These are phyloP conservation scores for Trichosporon ovoides DNA, from an alignment of 1,284 basidiomycete species.

Conservation along the genomic window DNA sequence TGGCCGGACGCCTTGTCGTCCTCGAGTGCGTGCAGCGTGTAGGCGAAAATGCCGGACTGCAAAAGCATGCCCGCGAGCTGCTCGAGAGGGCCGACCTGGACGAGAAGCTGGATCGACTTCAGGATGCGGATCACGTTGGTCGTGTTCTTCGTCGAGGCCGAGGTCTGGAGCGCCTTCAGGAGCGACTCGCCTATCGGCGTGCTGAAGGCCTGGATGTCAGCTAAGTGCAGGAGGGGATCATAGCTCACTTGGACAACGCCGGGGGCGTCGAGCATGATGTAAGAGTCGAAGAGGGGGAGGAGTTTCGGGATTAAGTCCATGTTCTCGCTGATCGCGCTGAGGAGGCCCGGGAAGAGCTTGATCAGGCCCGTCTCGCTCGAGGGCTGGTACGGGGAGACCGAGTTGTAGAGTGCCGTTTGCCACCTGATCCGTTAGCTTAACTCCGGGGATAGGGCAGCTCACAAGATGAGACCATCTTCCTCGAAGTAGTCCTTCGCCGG, in stretches of 20 bases:
- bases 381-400: constrained; percentile 55
- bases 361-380: constrained; percentile 52
- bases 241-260: constrained; percentile 61
- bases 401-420: constrained; percentile 67
- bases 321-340: constrained; percentile 62
- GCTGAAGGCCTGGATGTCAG: constrained; percentile 27
- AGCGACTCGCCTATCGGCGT: constrained; percentile 30
- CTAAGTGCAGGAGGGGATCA: neutral
- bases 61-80: constrained; percentile 36
- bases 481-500: constrained; percentile 66
- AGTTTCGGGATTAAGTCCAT: constrained; percentile 68
- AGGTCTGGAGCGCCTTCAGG: constrained; percentile 28
- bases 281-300: constrained; percentile 69
- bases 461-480: constrained; percentile 65
- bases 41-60: constrained; percentile 39
- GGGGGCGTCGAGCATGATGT: constrained; percentile 66
- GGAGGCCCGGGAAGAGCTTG: constrained; percentile 62
- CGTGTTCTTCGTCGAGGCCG: constrained; percentile 25
- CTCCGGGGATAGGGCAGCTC: constrained; percentile 6
- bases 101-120: constrained; percentile 31
- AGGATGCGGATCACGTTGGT: constrained; percentile 30
- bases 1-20: constrained; percentile 46
- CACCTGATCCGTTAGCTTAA: constrained; percentile 50
- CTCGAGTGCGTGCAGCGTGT: constrained; percentile 41
- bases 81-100: constrained; percentile 31